A percentile compares a stretch with the other conserved stretches of the same genome.
Evolutionary conservation across 169 alveolate genomes (phyloP).

Genomic region (Babesia bovis): DNA sequence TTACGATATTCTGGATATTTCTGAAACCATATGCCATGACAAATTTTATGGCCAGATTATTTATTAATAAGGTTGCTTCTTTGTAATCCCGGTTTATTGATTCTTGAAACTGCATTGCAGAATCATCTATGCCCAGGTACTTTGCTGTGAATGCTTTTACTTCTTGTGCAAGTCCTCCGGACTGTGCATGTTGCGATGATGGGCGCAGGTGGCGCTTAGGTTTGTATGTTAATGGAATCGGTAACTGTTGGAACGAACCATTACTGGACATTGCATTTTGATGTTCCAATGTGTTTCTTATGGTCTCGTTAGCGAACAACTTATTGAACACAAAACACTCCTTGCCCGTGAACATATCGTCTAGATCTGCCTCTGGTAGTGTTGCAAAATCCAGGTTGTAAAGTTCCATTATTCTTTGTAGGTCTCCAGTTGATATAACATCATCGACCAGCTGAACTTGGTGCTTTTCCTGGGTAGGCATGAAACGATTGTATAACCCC

Average conservation of each 20-base stretch:
- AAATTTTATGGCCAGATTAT: slow-evolving; percentile 32
- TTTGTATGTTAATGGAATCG: not conserved
- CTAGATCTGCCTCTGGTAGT: slow-evolving; percentile 43
- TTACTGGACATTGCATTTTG: not conserved
- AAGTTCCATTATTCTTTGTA: slow-evolving; percentile 32
- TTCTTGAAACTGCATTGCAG: slow-evolving; percentile 4
- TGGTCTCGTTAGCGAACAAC: not conserved
- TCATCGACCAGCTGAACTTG: slow-evolving; percentile 44
- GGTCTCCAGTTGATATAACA: slow-evolving; percentile 52
- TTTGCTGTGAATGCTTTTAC: slow-evolving; percentile 32
- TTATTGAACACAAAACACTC: not conserved
- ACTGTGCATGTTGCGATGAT: slow-evolving; percentile 28
- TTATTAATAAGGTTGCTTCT: slow-evolving; percentile 22
- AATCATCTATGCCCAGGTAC: not conserved
- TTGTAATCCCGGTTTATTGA: slow-evolving; percentile 46
- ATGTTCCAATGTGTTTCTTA: not conserved
- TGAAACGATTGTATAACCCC: not conserved
- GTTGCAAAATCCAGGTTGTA: slow-evolving; percentile 23
- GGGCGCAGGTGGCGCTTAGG: slow-evolving; percentile 36
- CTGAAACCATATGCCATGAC: slow-evolving; percentile 62
- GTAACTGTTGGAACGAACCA: not conserved
- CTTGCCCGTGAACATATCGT: slow-evolving; percentile 13
- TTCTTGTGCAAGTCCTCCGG: slow-evolving; percentile 70
- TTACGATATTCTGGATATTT: slow-evolving; percentile 48
- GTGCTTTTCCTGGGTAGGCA: not conserved